phyloP scores from a whole-genome alignment of 2,329 filamentous ascomycete genomes.

The Sclerotinia spermophila region DNA sequence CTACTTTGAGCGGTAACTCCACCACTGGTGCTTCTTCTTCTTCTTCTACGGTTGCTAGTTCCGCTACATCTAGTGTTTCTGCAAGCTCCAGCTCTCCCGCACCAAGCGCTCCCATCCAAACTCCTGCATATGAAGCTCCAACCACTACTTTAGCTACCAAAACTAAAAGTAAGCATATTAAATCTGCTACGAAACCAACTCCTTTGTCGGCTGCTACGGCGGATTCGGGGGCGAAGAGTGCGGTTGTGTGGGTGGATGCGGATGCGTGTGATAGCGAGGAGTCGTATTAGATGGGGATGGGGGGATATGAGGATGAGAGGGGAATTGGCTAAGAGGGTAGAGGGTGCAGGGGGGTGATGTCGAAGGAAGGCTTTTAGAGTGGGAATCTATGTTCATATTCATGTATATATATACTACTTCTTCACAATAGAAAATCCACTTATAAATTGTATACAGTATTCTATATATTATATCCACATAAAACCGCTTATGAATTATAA shows the following conservation, averaged over 20 bases:
- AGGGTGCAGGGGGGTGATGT: neutral
- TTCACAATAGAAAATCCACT: neutral
- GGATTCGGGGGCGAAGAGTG: neutral
- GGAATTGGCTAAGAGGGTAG: neutral
- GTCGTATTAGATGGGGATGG: neutral
- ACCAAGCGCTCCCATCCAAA: too few species aligned
- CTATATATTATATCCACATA: too few species aligned
- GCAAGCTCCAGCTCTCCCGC: neutral
- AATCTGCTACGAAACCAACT: neutral
- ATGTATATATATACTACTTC: neutral
- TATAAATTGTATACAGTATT: too few species aligned
- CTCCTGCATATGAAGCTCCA: too few species aligned
- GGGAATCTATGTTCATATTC: neutral
- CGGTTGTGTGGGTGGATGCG: neutral
- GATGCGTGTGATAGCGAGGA: neutral
- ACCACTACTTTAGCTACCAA: neutral
- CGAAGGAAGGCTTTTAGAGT: neutral
- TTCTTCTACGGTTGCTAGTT: neutral
- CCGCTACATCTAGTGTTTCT: neutral
- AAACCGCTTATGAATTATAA: too few species aligned
- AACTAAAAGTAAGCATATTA: neutral
- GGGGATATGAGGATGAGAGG: neutral
- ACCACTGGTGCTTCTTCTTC: neutral
- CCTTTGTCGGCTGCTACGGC: neutral
- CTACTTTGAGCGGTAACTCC: slow-evolving; percentile 17